phyloP scores from a whole-genome alignment of 495 filamentous ascomycete species.

The Jackrogersella minutella region DNA sequence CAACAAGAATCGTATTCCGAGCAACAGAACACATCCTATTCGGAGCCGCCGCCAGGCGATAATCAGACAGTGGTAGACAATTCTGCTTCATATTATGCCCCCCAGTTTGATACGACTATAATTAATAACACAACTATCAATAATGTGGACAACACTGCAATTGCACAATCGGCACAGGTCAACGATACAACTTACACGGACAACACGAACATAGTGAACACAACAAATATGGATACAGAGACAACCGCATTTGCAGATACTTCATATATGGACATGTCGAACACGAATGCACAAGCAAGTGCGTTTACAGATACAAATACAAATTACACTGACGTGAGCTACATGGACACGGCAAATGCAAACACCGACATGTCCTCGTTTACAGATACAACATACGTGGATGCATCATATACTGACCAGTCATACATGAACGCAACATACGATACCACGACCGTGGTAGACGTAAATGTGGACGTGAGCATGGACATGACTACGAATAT shows the following conservation, averaged over 20 bases:
- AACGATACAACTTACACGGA: background rate
- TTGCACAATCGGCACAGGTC: background rate
- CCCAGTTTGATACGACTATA: conserved; percentile 22
- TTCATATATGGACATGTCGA: conserved; percentile 8
- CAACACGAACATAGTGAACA: conserved; percentile 16
- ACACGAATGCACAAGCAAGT: conserved; percentile 1
- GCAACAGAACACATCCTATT: conserved; percentile 13
- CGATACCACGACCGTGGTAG: background rate
- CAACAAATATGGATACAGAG: background rate
- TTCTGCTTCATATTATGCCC: conserved; percentile 8
- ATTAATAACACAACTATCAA: conserved; percentile 31
- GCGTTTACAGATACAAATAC: conserved; percentile 1
- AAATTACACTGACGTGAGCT: background rate
- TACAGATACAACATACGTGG: background rate
- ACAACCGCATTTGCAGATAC: background rate
- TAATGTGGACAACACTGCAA: conserved; percentile 23
- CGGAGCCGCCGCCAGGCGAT: conserved; percentile 8
- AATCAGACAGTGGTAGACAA: background rate
- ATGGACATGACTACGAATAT: conserved; percentile 19
- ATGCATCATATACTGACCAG: background rate
- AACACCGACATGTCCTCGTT: conserved; percentile 6
- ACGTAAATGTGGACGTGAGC: conserved; percentile 17
- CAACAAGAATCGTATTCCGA: conserved; percentile 6
- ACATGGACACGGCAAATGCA: conserved; percentile 1
- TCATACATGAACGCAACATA: conserved; percentile 8